Evolutionary conservation across 2,329 filamentous ascomycete genomes (phyloP), one percentile per base, ranked within the genome.

Genomic region (Arthrobotrys sinensis): DNA sequence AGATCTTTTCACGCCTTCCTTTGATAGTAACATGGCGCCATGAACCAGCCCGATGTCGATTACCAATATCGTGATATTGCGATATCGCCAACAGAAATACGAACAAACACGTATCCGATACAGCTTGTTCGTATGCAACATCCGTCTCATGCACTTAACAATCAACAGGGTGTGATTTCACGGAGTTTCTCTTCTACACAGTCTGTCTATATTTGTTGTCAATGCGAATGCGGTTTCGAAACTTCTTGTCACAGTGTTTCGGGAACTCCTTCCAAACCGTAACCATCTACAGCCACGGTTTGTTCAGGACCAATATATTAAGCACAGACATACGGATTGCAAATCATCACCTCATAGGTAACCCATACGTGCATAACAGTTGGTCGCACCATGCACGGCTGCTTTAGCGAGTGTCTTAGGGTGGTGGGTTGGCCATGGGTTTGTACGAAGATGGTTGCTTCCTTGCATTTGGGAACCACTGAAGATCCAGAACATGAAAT

Each of bases 271-370:
- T 60, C 55, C 55, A 60, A 43, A 43, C 55, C 21, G 4, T 19
- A 36, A 24, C 55, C 36, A 60, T 60, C 34, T 43, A 28, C 55
- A 21, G 36, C 55, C 55, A 28, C 24, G 40, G 16, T 12, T 28
- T 55, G n/a, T 21, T 48, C 21, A 11, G 28, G 11, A 50, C 40
- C 36, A 43, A 60, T 43, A 43, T 50, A 66, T 66, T 66, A 57
- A 40, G 69, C 69, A 65, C 69, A 66, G 48, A 73, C 50, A 12
- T 46, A 69, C 48, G 16, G 38, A 50, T 60, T 66, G 60, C 69
- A 50, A 73, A 73, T 73, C 60, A 65, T 65, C 69, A 73, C 60
- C 69, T 65, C 60, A 65, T 73, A 66, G 11, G 38, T 65, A 16
- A 32, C 32, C 60, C 38, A 57, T 65, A 48, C 16, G 43, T 73